These are phyloP conservation scores for Brasilioporus rufonigricans DNA, from an alignment of 768 basidiomycete species.

Conservation along the genomic window DNA sequence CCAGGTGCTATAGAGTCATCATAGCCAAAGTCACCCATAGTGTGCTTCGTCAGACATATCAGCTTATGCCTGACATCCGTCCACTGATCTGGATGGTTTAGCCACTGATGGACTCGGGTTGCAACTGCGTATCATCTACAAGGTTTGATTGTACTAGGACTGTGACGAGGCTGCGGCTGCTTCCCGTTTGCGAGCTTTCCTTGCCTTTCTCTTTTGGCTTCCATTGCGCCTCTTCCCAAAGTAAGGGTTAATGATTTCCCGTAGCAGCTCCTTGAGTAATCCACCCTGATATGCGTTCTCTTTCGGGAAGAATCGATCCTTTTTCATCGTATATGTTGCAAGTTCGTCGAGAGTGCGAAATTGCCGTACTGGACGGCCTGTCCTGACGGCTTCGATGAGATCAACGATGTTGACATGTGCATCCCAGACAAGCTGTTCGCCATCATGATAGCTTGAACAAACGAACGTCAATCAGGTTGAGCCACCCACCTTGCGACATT, in stretches of 20 bases:
- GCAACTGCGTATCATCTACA: slow-evolving; percentile 4
- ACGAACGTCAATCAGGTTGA: background rate
- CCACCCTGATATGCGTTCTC: slow-evolving; percentile 27
- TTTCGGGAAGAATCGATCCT: slow-evolving; percentile 27
- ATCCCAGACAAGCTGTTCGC: slow-evolving; percentile 18
- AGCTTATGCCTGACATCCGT: no score
- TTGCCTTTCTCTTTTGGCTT: slow-evolving; percentile 15
- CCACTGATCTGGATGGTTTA: no score
- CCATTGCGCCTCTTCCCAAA: slow-evolving; percentile 18
- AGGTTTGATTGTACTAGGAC: background rate
- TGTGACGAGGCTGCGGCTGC: background rate
- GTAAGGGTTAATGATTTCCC: slow-evolving; percentile 23
- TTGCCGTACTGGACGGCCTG: slow-evolving; percentile 10
- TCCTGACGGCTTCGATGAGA: slow-evolving; percentile 21
- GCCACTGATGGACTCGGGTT: background rate
- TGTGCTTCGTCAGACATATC: no score
- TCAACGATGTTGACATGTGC: slow-evolving; percentile 34
- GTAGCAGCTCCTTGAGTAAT: slow-evolving; percentile 28
- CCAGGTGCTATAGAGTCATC: slow-evolving; percentile 35
- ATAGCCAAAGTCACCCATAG: background rate
- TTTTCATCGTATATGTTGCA: slow-evolving; percentile 19
- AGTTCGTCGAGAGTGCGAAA: slow-evolving; percentile 25
- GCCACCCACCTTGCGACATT: slow-evolving; percentile 17
- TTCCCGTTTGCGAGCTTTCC: slow-evolving; percentile 14
- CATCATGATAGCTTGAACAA: background rate